Base-by-base conservation (phyloP, 2,329 filamentous ascomycete genomes). In the Botryotinia convoluta region DNA sequence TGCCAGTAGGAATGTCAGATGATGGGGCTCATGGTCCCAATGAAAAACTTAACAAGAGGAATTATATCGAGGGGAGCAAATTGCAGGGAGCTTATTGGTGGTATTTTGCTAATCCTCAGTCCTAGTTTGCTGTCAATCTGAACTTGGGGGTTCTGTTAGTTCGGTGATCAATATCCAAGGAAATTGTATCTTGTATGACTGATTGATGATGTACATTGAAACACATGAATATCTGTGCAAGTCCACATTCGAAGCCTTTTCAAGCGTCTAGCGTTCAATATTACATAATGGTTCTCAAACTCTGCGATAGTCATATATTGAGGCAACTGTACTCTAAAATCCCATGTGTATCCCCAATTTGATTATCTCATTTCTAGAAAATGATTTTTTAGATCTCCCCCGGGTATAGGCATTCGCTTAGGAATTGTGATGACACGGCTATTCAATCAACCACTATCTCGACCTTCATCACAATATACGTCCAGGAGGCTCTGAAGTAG, bases 51-150 rank as follows among this genome's bases (percentile, higher is more conserved):
- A 35, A 72, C 26, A 57, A 12, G 71, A 18, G 26, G 4, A 72
- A 72, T 39, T 72, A 72, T n/a, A 35, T 69, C 2, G 35, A 69
- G 29, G 67, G 67, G 16, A 69, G 67, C 22, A 69, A 63, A 64
- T 39, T 71, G 69, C 60, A 29, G 26, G 57, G 59, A 12, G 69
- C 57, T 65, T 71, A 54, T 45, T 71, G 69, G 69, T 51, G 60
- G 26, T 71, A 48, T 54, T 71, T 64, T 64, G 69, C 69, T 22
- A 65, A 69, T 35, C 67, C 67, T 39, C 2, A 42, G 4, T 29
- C 26, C 18, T 20, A 68, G 18, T 29, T 18, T 57, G 45, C 5
- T 22, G 14, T 16, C 26, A 54, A 51, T 51, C 22, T 10, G 26
- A 12, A 54, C 5, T n/a, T 54, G 26, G 26, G 48, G 5, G 14